phyloP scores from a whole-genome alignment of 2,329 filamentous ascomycete genomes.

The Penicillium sumatraense region DNA sequence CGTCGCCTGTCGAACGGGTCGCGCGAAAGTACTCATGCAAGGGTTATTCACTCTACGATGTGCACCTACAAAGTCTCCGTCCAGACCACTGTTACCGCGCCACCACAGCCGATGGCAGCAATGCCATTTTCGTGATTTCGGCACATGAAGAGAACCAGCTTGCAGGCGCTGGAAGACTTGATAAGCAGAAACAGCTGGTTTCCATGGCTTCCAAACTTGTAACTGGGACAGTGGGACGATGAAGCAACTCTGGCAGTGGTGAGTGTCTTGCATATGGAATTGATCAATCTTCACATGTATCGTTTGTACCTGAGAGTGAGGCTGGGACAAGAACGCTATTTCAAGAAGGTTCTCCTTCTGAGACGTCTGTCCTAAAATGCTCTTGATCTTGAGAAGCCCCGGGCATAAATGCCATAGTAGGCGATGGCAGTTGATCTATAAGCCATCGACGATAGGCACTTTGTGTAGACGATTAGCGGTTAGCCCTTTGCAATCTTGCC shows the following conservation, averaged over 20 bases:
- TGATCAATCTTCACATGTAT: neutral
- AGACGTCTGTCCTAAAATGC: neutral
- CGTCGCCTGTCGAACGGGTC: constrained; percentile 3
- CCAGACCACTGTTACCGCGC: constrained; percentile 5
- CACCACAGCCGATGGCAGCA: constrained; percentile 2
- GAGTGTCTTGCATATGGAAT: neutral
- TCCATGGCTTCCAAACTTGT: too few species aligned
- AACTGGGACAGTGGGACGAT: neutral
- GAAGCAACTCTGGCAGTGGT: neutral
- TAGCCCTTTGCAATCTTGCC: neutral
- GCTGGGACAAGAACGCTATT: neutral
- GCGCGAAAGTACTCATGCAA: constrained; percentile 10
- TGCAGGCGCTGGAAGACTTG: neutral
- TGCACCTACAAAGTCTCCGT: constrained; percentile 5
- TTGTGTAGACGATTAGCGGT: neutral
- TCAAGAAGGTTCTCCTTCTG: neutral
- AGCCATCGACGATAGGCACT: neutral
- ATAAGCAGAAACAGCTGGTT: too few species aligned
- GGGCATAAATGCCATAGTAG: neutral
- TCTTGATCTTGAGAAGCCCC: neutral
- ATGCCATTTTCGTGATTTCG: constrained; percentile 7
- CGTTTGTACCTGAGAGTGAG: neutral
- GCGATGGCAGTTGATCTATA: neutral
- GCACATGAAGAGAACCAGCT: constrained; percentile 4
- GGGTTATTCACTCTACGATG: constrained; percentile 5